These are phyloP conservation scores for Colletotrichum orchidophilum DNA, from an alignment of 2,329 filamentous ascomycete species.

Conservation along the genomic window DNA sequence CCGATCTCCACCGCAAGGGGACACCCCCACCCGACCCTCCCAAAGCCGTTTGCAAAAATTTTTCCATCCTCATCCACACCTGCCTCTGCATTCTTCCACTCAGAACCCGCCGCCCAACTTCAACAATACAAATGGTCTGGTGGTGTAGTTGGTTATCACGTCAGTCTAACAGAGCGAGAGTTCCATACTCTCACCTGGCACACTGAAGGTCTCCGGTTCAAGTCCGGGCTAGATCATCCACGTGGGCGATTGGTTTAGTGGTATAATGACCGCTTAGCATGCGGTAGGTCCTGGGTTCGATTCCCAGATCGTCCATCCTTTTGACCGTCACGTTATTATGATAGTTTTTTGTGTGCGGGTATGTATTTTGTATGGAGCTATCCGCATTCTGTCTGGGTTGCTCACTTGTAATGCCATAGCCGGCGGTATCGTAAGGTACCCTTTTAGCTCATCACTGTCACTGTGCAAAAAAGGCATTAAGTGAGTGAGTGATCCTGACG, in stretches of 20 bases:
- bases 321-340: not conserved
- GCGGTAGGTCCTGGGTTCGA: constrained; percentile 33
- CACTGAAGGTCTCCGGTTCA: constrained; percentile 34
- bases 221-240: constrained; percentile 29
- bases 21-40: not conserved
- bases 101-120: accelerated
- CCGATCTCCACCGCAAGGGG: not conserved
- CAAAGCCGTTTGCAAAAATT: not conserved
- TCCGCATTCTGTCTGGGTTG: too few species aligned
- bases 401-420: too few species aligned
- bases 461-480: too few species aligned
- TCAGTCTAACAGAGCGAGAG: constrained; percentile 52
- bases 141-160: constrained; percentile 58
- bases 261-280: constrained; percentile 34
- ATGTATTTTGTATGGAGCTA: too few species aligned
- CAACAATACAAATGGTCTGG: constrained; percentile 40
- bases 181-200: not conserved
- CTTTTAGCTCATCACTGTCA: too few species aligned
- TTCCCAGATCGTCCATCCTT: constrained; percentile 29
- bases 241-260: constrained; percentile 32
- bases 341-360: not conserved
- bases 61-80: not conserved
- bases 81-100: not conserved
- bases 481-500: too few species aligned
- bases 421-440: too few species aligned